phyloP scores from a whole-genome alignment of 345 rosid genomes.

The Eucalyptus microcorys region DNA sequence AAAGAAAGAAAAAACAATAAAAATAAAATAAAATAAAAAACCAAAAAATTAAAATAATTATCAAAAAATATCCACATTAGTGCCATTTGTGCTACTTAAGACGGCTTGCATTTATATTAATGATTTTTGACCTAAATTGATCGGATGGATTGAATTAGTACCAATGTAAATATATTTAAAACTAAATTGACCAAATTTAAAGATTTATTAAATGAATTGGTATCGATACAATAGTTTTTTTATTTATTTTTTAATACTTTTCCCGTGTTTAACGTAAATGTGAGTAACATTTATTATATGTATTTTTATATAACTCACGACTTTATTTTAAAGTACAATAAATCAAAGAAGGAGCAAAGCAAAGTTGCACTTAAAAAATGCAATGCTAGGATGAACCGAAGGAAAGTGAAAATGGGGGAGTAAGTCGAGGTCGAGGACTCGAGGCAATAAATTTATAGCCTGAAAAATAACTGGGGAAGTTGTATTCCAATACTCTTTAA shows the following conservation, averaged over 20 bases:
- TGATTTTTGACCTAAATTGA: fast-evolving
- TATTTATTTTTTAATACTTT: fast-evolving
- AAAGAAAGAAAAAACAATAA: too few species aligned
- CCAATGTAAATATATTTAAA: fast-evolving
- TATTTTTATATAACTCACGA: background rate
- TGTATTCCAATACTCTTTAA: background rate
- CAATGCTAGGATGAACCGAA: background rate
- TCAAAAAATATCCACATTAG: fast-evolving
- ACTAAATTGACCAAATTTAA: fast-evolving
- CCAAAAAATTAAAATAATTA: fast-evolving
- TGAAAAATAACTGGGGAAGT: background rate
- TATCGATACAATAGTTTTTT: fast-evolving
- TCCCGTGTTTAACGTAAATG: fast-evolving
- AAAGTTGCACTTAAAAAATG: background rate
- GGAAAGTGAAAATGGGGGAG: background rate
- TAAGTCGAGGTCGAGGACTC: background rate
- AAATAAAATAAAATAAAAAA: too few species aligned
- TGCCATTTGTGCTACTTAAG: fast-evolving
- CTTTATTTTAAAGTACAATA: too few species aligned
- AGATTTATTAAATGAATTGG: too few species aligned
- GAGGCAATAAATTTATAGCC: background rate
- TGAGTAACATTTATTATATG: too few species aligned
- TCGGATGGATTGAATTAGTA: fast-evolving
- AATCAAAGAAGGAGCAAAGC: background rate
- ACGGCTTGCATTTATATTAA: fast-evolving